Evolutionary conservation across 2,329 filamentous ascomycete genomes (phyloP), one percentile per base, ranked within the genome.

Genomic region (Capronia coronata): DNA sequence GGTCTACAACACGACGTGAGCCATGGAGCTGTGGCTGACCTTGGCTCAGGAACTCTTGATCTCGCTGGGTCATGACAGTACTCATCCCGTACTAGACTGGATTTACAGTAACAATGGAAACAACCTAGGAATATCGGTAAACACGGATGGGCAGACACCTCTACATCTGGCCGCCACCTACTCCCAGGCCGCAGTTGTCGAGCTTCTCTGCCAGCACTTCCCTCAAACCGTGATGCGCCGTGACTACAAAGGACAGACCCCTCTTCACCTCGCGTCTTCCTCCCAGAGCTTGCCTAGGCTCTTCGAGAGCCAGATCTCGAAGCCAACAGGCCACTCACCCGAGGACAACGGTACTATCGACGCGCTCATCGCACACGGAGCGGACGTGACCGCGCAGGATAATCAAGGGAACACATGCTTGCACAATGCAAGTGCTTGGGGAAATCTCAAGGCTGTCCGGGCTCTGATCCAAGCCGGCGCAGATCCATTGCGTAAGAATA

Each of bases 391-490:
- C 39, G 71, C 75, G 23, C 72, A 75, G 2, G 88, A 94, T 62
- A 62, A 75, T 1, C 78, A 84, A 50, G 88, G 88, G n/a, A 93
- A 94, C 64, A 94, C 87, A 2, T 86, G 87, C 0, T 72, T 94
- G 37, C 88, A 94, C 68, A 89, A 93, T 69, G 89, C 89, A 10
- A 87, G 82, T 61, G 84, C 84, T 39, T 86, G 86, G 61, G 88
- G 88, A 1, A 85, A 91, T 59, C 67, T 94, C 39, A 80, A 89
- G 46, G 84, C 87, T 0, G 69, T 94, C 47, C 75, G 88, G 37
- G 84, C 88, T 29, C 72, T 94, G 46, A 74, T 94, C 10, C 82
- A 84, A 2, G 86, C 86, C 0, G 88, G 88, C 9, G 87, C 88
- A 0, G 83, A 89, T 59, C 79, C 86, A 0, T 75, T 84, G 47